These are phyloP conservation scores for Talaromyces ruber DNA, from an alignment of 495 filamentous ascomycete genomes.

Conservation along the genomic window DNA sequence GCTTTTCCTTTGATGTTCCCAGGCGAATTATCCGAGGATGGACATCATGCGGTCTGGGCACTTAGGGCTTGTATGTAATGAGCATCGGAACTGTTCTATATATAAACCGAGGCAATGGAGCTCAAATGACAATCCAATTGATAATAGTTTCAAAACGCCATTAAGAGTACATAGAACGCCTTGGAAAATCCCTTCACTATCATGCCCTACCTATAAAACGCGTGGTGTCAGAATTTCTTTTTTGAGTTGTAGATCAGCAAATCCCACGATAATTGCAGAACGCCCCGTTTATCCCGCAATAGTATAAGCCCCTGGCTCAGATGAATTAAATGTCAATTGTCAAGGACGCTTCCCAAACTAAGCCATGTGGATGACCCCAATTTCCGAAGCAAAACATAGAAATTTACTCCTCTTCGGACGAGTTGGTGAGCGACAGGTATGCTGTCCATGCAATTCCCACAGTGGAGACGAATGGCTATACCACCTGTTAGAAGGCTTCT, in stretches of 20 bases:
- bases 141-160: background rate
- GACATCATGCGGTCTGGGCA: background rate
- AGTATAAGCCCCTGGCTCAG: background rate
- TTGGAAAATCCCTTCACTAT: background rate
- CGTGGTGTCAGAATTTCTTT: background rate
- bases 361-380: background rate
- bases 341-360: background rate
- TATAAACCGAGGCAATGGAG: background rate
- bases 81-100: background rate
- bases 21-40: background rate
- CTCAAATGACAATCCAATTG: background rate
- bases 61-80: background rate
- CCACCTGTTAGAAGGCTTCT: constrained; percentile 1
- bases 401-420: constrained; percentile 56
- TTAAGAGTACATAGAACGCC: background rate
- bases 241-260: background rate
- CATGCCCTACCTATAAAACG: background rate
- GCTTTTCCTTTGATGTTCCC: background rate
- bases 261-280: background rate
- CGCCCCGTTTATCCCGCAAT: background rate
- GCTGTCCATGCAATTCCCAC: constrained; percentile 99
- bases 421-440: constrained; percentile 91
- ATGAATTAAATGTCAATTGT: background rate
- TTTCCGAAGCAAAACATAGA: background rate
- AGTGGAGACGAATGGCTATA: constrained; percentile 89